phyloP scores from a whole-genome alignment of 2,329 filamentous ascomycete species.

The Pyrenophora graminea region DNA sequence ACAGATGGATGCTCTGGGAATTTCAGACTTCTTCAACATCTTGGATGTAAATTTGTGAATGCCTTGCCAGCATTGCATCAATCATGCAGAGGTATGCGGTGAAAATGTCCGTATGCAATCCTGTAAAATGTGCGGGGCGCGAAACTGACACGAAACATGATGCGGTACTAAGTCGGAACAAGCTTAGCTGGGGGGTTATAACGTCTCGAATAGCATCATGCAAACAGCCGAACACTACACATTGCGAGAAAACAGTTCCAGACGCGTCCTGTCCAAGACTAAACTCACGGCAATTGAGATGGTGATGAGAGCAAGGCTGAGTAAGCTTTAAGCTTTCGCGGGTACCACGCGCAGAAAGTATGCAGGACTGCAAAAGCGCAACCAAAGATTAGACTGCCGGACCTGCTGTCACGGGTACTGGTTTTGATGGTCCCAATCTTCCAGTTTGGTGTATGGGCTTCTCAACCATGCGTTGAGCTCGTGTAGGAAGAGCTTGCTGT shows the following conservation, averaged over 20 bases:
- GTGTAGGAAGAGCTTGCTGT: slow-evolving; percentile 78
- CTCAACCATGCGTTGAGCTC: slow-evolving; percentile 82
- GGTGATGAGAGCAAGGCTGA: neutral
- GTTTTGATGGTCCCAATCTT: slow-evolving; percentile 79
- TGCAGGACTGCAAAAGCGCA: neutral
- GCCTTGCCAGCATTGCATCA: too few relatives aligned
- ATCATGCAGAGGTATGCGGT: slow-evolving; percentile 1
- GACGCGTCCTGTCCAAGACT: neutral
- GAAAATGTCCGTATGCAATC: neutral
- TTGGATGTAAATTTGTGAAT: slow-evolving; percentile 1
- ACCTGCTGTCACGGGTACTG: slow-evolving; percentile 62
- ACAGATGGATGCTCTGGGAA: neutral
- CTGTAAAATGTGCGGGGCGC: neutral
- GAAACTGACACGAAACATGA: slow-evolving; percentile 10
- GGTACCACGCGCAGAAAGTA: neutral
- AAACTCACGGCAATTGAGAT: neutral
- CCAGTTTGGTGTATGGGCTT: slow-evolving; percentile 73
- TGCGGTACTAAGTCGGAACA: neutral
- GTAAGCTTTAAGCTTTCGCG: neutral
- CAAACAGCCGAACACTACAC: slow-evolving; percentile 1
- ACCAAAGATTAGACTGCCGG: neutral
- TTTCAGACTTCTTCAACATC: neutral
- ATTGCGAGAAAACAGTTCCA: neutral
- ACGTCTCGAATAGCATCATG: slow-evolving; percentile 3
- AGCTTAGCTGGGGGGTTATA: neutral